Percentiles rank a stretch among this genome's conserved stretches.
These are phyloP conservation scores for Phascolomyces articulosus DNA, from an alignment of 371 early-diverging fungal species.

Conservation along the genomic window DNA sequence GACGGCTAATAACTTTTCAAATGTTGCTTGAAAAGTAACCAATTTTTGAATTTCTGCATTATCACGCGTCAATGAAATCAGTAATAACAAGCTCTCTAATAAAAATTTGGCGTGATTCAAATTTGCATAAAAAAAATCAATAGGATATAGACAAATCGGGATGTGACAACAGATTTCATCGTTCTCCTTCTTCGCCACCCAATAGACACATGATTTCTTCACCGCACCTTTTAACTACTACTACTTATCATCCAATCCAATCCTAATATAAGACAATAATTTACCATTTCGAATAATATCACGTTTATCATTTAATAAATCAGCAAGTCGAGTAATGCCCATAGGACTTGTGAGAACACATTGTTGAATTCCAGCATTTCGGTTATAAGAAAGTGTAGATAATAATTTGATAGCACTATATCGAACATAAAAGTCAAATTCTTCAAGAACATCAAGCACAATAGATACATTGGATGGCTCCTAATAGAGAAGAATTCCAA, in stretches of 20 bases:
- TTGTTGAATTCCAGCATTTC: conserved; percentile 76
- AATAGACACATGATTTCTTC: no score
- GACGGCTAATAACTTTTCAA: conserved; percentile 86
- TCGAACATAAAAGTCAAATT: conserved; percentile 92
- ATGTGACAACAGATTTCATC: no score
- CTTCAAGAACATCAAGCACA: conserved; percentile 85
- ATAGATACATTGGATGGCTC: conserved; percentile 77
- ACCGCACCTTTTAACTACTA: no score
- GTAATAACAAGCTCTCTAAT: conserved; percentile 86
- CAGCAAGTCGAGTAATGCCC: conserved; percentile 91
- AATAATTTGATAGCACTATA: conserved; percentile 88
- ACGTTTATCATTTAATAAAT: conserved; percentile 87
- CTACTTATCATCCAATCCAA: no score
- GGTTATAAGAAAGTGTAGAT: conserved; percentile 69
- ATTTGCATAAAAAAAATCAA: no score
- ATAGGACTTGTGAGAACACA: conserved; percentile 87
- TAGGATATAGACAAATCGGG: no score
- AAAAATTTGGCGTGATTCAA: no score
- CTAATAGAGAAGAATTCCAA: conserved; percentile 74
- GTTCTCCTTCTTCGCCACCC: no score
- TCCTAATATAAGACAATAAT: not conserved
- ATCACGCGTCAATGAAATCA: conserved; percentile 85
- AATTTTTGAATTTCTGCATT: conserved; percentile 98
- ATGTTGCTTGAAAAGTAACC: conserved; percentile 96
- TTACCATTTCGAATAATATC: conserved; percentile 95